These are phyloP conservation scores for Phytophthora palmivora DNA, from an alignment of 352 stramenopile species.

Conservation along the genomic window DNA sequence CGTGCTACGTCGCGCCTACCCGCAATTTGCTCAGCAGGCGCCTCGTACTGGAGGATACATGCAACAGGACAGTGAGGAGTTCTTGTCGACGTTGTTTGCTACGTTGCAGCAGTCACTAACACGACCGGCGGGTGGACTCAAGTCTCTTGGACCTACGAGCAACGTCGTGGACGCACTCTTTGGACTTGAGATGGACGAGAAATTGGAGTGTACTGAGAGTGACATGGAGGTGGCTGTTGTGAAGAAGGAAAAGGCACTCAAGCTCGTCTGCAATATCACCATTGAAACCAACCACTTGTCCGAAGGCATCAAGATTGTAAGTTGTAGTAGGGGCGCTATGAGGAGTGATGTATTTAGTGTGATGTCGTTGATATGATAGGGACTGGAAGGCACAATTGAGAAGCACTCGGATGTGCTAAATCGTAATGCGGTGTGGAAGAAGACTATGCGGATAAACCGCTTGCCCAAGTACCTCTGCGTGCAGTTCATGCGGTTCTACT, in stretches of 20 bases:
- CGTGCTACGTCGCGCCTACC: slow-evolving; percentile 93
- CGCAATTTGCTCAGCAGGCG: slow-evolving; percentile 97
- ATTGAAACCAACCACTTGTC: slow-evolving; percentile 96
- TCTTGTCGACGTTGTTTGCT: slow-evolving; percentile 76
- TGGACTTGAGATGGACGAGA: slow-evolving; percentile 96
- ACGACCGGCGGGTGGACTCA: slow-evolving; percentile 43
- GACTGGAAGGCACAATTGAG: slow-evolving; percentile 96
- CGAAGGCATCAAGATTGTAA: slow-evolving; percentile 96
- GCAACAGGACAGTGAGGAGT: slow-evolving; percentile 96
- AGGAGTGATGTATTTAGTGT: slow-evolving; percentile 1
- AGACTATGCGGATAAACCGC: slow-evolving; percentile 94
- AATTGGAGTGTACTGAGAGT: slow-evolving; percentile 82
- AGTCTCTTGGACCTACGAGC: slow-evolving; percentile 58
- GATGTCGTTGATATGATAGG: slow-evolving; percentile 38
- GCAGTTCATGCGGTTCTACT: slow-evolving; percentile 99
- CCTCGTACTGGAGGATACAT: slow-evolving; percentile 93
- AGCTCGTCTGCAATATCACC: slow-evolving; percentile 99
- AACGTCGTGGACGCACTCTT: slow-evolving; percentile 98
- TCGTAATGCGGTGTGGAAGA: slow-evolving; percentile 96
- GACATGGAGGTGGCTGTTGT: slow-evolving; percentile 84
- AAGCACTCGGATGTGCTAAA: slow-evolving; percentile 96
- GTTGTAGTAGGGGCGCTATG: slow-evolving; percentile 7
- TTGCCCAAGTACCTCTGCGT: slow-evolving; percentile 96
- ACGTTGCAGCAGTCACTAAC: slow-evolving; percentile 80
- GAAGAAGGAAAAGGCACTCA: slow-evolving; percentile 94